Conservation (phyloP, 352 stramenopile genomes). For the Hyaloperonospora arabidopsidis region DNA sequence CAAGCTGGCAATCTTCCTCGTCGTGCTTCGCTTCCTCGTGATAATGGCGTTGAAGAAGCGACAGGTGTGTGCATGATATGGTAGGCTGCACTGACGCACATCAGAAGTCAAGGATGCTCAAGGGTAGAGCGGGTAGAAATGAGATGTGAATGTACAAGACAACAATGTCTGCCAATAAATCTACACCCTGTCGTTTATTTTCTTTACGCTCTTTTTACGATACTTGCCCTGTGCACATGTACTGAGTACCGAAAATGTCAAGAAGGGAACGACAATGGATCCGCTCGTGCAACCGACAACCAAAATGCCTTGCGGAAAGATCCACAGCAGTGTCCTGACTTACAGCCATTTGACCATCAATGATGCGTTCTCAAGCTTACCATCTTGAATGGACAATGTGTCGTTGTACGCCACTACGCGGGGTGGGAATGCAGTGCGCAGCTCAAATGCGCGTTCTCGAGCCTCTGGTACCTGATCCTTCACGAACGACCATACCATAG, state of each 20-base stretch:
- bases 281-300: neutral
- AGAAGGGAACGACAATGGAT: neutral
- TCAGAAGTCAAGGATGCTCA: neutral
- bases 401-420: conserved; percentile 46
- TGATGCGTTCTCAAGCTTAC: conserved; percentile 66
- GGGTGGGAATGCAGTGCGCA: conserved; percentile 62
- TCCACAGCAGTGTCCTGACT: conserved; percentile 5
- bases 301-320: conserved; percentile 2
- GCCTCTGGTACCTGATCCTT: conserved; percentile 70
- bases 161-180: conserved; percentile 7
- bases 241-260: conserved; percentile 1
- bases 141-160: neutral
- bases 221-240: conserved; percentile 1
- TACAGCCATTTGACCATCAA: conserved; percentile 72
- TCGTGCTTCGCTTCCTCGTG: conserved; percentile 16
- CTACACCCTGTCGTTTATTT: conserved; percentile 15
- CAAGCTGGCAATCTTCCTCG: conserved; percentile 16
- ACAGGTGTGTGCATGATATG: neutral
- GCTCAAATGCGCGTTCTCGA: conserved; percentile 55
- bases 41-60: conserved; percentile 15
- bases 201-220: conserved; percentile 5
- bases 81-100: neutral
- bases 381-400: conserved; percentile 44
- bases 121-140: neutral
- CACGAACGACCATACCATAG: conserved; percentile 61